Percentiles rank a stretch among this genome's conserved stretches.
phyloP scores from a whole-genome alignment of 139 green algal species.

The Coelastrella sp. region DNA sequence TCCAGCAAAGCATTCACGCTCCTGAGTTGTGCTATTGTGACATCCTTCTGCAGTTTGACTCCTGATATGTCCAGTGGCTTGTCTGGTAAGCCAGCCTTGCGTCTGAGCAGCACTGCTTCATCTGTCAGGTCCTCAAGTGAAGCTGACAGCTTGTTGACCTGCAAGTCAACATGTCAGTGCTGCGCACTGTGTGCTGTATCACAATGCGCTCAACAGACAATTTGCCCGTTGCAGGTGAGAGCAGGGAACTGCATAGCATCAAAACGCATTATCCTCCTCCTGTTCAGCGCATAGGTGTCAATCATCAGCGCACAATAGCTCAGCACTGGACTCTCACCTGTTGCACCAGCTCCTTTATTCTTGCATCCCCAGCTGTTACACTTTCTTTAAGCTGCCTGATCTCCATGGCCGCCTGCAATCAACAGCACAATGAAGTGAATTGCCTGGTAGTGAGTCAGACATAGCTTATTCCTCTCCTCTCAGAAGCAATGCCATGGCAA shows the following conservation, averaged over 20 bases:
- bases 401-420: slow-evolving; percentile 67
- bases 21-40: slow-evolving; percentile 69
- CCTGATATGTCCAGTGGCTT: slow-evolving; percentile 64
- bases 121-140: slow-evolving; percentile 71
- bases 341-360: slow-evolving; percentile 55
- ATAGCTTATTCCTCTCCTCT: too few relatives aligned
- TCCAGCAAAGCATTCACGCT: slow-evolving; percentile 73
- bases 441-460: too few relatives aligned
- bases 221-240: too few relatives aligned
- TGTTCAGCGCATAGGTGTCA: background rate
- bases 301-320: too few relatives aligned
- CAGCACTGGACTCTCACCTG: too few relatives aligned
- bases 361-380: slow-evolving; percentile 57
- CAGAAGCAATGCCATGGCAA: too few relatives aligned
- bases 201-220: too few relatives aligned
- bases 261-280: too few relatives aligned
- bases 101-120: slow-evolving; percentile 71
- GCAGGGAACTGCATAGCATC: too few relatives aligned
- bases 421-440: too few relatives aligned
- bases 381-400: slow-evolving; percentile 69
- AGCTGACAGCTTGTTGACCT: slow-evolving; percentile 55
- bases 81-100: slow-evolving; percentile 53
- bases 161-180: too few relatives aligned
- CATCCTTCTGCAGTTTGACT: slow-evolving; percentile 71
- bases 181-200: too few relatives aligned